Percentiles rank a stretch among this genome's conserved stretches.
Evolutionary conservation across 2,329 filamentous ascomycete genomes (phyloP).

Genomic region (Septoria linicola): DNA sequence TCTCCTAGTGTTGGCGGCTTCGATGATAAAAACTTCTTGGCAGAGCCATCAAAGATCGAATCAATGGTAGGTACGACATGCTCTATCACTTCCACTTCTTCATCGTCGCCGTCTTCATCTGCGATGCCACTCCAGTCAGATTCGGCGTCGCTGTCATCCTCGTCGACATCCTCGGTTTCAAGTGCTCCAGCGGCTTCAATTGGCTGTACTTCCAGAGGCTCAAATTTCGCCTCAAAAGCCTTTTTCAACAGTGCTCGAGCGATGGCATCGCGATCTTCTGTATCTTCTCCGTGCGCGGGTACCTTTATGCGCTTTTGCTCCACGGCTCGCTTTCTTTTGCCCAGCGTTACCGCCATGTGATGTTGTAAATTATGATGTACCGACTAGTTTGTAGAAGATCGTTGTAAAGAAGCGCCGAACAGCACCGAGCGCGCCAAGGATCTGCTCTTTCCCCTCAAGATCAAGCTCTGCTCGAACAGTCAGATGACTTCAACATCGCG

Average conservation of each 20-base stretch:
- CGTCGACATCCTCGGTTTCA: conserved; percentile 29
- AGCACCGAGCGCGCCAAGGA: conserved; percentile 4
- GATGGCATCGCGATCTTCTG: conserved; percentile 41
- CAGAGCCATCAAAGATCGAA: conserved; percentile 29
- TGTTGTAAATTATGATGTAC: conserved; percentile 17
- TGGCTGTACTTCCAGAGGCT: conserved; percentile 52
- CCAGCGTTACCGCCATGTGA: conserved; percentile 44
- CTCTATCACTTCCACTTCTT: conserved; percentile 47
- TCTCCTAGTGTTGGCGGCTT: conserved; percentile 48
- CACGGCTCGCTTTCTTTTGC: conserved; percentile 48
- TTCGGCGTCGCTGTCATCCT: conserved; percentile 38
- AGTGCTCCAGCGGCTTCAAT: conserved; percentile 36
- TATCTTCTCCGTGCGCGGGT: conserved; percentile 14
- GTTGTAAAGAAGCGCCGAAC: conserved; percentile 1
- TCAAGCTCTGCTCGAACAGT: neutral
- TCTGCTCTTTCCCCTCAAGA: conserved; percentile 1
- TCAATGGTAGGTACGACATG: conserved; percentile 39
- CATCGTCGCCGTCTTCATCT: conserved; percentile 39
- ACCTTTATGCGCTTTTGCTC: conserved; percentile 29
- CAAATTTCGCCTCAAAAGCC: conserved; percentile 87
- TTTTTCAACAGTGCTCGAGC: conserved; percentile 74
- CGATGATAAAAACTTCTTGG: conserved; percentile 70
- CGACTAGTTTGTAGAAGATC: neutral
- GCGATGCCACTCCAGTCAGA: conserved; percentile 66
- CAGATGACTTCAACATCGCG: neutral